Evolutionary conservation across 306 rosid species (phyloP).

Genomic region (Canavalia gladiata): DNA sequence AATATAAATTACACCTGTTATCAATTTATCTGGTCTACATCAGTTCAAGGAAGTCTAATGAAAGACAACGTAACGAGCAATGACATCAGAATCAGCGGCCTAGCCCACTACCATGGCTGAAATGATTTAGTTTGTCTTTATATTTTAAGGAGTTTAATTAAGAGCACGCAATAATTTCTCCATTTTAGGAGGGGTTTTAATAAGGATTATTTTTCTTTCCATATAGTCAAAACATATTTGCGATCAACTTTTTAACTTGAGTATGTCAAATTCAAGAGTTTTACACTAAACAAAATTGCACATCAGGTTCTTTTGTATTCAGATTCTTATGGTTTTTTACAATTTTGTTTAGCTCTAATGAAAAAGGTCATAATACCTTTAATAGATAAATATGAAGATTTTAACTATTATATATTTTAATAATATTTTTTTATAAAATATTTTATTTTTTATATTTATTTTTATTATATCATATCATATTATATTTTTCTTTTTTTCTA

Average conservation of each 20-base stretch:
- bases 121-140: not conserved
- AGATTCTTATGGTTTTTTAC: slow-evolving; percentile 9
- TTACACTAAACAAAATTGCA: not conserved
- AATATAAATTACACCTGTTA: too few relatives aligned
- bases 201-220: not conserved
- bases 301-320: not conserved
- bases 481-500: too few relatives aligned
- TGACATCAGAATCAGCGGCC: not conserved
- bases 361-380: slow-evolving; percentile 53
- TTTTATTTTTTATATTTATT: too few relatives aligned
- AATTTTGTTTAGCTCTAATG: not conserved
- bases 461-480: too few relatives aligned
- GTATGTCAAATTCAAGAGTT: too few relatives aligned
- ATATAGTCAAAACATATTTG: not conserved
- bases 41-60: not conserved
- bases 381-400: too few relatives aligned
- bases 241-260: not conserved
- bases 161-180: too few relatives aligned
- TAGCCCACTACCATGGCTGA: not conserved
- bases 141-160: too few relatives aligned
- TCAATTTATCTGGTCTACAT: not conserved
- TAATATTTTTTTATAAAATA: too few relatives aligned
- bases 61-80: not conserved
- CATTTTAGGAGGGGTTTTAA: not conserved
- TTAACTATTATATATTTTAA: too few relatives aligned